Evolutionary conservation across 306 rosid genomes (phyloP), one percentile per base, ranked within the genome.

Genomic region (Hippophae tibetana): DNA sequence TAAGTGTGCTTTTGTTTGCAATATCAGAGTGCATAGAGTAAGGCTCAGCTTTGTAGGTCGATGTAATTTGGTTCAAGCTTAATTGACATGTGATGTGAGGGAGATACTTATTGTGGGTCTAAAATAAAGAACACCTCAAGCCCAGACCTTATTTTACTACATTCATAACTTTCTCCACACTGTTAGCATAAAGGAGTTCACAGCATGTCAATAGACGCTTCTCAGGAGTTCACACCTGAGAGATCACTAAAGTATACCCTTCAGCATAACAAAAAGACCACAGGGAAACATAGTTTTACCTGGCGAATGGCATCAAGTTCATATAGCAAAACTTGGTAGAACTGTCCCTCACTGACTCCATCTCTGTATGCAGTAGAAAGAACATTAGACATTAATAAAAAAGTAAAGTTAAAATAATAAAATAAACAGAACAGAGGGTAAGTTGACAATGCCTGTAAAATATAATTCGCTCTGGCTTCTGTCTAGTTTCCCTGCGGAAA

Each of bases 271-370:
- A 5, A 43, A 61, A 25, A 5, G 8, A 5, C 23, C 31, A 51
- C 5, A 43, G 10, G 26, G 57, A 6, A 10, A 8, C 18, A 62
- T 0, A 13, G 9, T 10, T 56, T 48, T 48, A 93, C 99, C 90
- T 81, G 82, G 8, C 99, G 84, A 45, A 93, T 93, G 7, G 99
- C 97, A 75, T 93, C 99, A 61, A 93, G 87, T 68, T 93, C 99
- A 73, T 86, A 85, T 64, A 93, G 72, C 58, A 93, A 68, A 63
- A 93, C 99, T 63, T 93, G 99, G 56, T 93, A 93, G 66, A 93
- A 93, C 59, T 93, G 99, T 0, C 99, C 99, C 42, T 93, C 99
- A 4, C 97, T 88, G 9, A 93, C 99, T 12, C 99, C 99, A 64
- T 93, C 99, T 89, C 99, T 93, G 73, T 47, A 80, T 9, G 38